Evolutionary conservation across 1,284 basidiomycete genomes (phyloP), one percentile per base, ranked within the genome.

Genomic region (Caloboletus firmus): DNA sequence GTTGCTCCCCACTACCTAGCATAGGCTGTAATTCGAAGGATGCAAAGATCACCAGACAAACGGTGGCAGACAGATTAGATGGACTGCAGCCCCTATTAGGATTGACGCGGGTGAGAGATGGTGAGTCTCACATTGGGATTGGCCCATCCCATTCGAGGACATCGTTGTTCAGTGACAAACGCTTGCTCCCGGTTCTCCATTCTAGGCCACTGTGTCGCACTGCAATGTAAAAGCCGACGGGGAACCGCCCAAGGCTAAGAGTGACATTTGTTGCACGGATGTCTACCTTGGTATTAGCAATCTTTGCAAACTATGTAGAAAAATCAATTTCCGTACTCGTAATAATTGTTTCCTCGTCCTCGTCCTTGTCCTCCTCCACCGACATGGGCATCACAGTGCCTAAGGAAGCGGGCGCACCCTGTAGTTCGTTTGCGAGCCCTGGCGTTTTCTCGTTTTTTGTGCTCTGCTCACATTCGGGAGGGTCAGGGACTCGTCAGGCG

Each of bases 81-180:
- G 59, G 58, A 12, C 26, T 28, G 26, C 26, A 28, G 49, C 60
- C 34, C 5, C 26, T 43, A 26, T 53, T 17, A 53, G 24, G 26
- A 28, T 5, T 8, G 9, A 8, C 6, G 5, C 9, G 9, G 9
- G 3, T 9, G 13, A 12, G 5, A 7, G 6, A 11, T 13, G 2
- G 36, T n/a, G 12, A 37, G n/a, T 32, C 36, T 37, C 36, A 37
- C 36, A 18, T 11, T 18, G n/a, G 36, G 8, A 37, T 37, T 11
- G 18, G 36, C 8, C 36, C 36, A 18, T 4, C 17, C 36, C 18
- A 12, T 1, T 18, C 5, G n/a, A 37, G 6, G 18, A 18, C 36
- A 18, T 20, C 36, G 6, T 3, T 20, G 10, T 37, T 37, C 36
- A 37, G n/a, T 20, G 12, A 12, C 5, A 32, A 5, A 32, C 4